Conservation (phyloP, 1,139 yeast species). For the Geotrichum macrosporum region DNA sequence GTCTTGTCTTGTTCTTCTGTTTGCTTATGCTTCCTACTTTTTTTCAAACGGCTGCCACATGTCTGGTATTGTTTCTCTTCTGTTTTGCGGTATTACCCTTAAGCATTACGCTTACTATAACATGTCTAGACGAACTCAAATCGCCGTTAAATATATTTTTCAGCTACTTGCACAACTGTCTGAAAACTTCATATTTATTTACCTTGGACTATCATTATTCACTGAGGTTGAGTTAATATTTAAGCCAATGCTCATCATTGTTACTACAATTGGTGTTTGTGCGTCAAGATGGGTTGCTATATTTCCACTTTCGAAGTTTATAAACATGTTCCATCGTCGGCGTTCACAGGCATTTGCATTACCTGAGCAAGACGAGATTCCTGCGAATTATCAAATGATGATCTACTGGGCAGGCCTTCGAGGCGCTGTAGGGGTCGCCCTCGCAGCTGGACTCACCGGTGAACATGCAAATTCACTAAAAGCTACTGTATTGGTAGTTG, state of each 20-base stretch:
- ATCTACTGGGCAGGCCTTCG: conserved; percentile 98
- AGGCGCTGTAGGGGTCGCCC: conserved; percentile 98
- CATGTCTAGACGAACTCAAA: conserved; percentile 95
- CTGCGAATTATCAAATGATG: conserved; percentile 96
- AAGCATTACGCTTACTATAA: conserved; percentile 95
- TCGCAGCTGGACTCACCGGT: conserved; percentile 96
- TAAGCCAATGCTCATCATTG: conserved; percentile 84
- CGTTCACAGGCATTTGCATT: conserved; percentile 39
- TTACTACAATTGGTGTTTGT: conserved; percentile 85
- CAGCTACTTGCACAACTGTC: conserved; percentile 90
- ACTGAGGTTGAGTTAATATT: conserved; percentile 94
- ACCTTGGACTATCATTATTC: conserved; percentile 85
- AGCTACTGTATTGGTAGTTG: conserved; percentile 94
- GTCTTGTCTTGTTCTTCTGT: conserved; percentile 80
- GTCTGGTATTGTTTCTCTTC: conserved; percentile 93
- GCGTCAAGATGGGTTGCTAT: conserved; percentile 96
- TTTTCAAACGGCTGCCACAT: conserved; percentile 98
- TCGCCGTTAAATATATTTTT: conserved; percentile 90
- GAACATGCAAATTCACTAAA: conserved; percentile 81
- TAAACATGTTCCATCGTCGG: conserved; percentile 71
- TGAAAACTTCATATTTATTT: conserved; percentile 93
- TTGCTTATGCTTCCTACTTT: conserved; percentile 93
- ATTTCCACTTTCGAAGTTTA: conserved; percentile 80
- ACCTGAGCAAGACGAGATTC: conserved; percentile 77
- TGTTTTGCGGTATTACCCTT: conserved; percentile 93